Evolutionary conservation across 2,329 filamentous ascomycete genomes (phyloP), one percentile per base, ranked within the genome.

Genomic region (Phaeosphaeriaceae sp.): DNA sequence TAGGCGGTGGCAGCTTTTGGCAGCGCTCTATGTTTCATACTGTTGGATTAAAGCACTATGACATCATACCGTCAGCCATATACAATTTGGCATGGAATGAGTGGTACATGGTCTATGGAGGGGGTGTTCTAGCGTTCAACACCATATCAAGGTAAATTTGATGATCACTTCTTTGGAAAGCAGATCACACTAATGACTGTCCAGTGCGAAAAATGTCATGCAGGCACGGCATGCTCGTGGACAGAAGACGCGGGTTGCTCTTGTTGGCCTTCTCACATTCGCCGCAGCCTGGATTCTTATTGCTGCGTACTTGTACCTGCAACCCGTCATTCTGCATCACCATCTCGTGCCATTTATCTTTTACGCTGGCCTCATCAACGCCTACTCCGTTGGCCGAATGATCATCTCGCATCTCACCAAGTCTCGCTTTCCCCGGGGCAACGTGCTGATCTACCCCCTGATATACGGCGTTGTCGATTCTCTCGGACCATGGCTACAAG

Each of bases 1-100:
- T 92, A 64, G 94, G 94, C 48, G 92, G 92, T 46, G 93, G 87
- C 35, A 91, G 89, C 73, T 96, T 96, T 79, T 99, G 94, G 94
- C 87, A 94, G 69, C 88, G 89, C 67, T 84, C 90, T 23, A 86
- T 93, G 84, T 77, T 96, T 21, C 74, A 79, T 29, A 87, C 85
- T 9, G 52, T 96, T 13, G 88, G 89, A 20, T 52, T 96, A n/a
- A 81, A 87, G 1, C 78, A 85, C 49, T 74, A 78, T 29, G 73
- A 77, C 16, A 81, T 85, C 61, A 82, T 97, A 29, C 91, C 93
- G 0, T 74, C 83, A n/a, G 60, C 76, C 26, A 46, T 96, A 46
- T 96, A 94, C 76, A 79, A 90, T 43, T 79, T 96, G 63, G 87
- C 88, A 52, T 97, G 96, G 77, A 94, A 89, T 48, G 87, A 96